Evolutionary conservation across 1,284 basidiomycete genomes (phyloP).

Genomic region (Cutaneotrichosporon arboriforme): DNA sequence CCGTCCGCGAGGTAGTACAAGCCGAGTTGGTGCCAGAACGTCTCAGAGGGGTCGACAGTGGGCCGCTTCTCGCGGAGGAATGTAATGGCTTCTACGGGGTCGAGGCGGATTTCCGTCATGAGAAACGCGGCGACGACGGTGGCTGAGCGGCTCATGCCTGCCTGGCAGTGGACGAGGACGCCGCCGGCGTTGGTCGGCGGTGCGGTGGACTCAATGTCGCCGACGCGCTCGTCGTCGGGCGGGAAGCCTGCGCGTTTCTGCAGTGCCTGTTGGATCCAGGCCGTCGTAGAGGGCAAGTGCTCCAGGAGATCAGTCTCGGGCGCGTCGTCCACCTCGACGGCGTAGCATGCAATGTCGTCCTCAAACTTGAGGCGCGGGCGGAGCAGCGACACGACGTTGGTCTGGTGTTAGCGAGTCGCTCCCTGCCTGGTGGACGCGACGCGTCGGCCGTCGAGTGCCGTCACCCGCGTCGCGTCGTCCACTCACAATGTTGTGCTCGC

Average conservation of each 20-base stretch:
- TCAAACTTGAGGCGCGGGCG: constrained; percentile 35
- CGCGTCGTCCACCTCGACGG: constrained; percentile 47
- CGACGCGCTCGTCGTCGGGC: neutral
- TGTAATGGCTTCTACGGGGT: constrained; percentile 61
- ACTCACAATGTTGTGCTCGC: constrained; percentile 42
- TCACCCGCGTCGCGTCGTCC: too few species aligned
- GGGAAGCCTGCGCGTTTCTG: constrained; percentile 21
- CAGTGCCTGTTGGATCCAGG: constrained; percentile 71
- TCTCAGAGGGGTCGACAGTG: constrained; percentile 65
- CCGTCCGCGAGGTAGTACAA: constrained; percentile 68
- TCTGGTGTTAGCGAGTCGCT: constrained; percentile 17
- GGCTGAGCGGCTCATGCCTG: constrained; percentile 74
- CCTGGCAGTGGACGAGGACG: constrained; percentile 79
- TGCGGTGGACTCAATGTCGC: constrained; percentile 3
- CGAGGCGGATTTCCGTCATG: constrained; percentile 66
- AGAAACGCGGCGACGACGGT: constrained; percentile 77
- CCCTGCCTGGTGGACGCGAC: neutral
- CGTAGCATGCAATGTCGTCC: constrained; percentile 31
- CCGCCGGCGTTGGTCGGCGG: constrained; percentile 57
- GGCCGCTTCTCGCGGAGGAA: constrained; percentile 63
- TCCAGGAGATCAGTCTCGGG: constrained; percentile 60
- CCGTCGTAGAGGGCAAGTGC: constrained; percentile 68
- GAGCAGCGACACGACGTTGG: constrained; percentile 42
- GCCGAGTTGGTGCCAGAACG: constrained; percentile 69
- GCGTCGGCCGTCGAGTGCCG: too few species aligned